Evolutionary conservation across 208 protist species (phyloP).

Genomic region (Angomonas ambiguus): DNA sequence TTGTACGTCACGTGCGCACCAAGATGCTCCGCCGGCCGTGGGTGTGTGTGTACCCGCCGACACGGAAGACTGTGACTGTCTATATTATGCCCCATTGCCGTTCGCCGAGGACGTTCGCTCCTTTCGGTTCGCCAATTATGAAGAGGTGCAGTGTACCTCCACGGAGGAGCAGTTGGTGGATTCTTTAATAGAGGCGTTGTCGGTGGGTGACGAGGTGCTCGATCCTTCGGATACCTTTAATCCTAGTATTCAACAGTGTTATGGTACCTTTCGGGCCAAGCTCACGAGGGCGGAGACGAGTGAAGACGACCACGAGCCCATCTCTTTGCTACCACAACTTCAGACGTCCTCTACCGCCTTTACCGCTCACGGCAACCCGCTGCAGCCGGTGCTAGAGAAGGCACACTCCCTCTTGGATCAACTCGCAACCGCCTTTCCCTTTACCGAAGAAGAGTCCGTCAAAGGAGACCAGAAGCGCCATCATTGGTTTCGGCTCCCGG

Average conservation of each 20-base stretch:
- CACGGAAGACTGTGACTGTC: constrained; percentile 22
- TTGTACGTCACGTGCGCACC: constrained; percentile 81
- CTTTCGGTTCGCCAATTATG: constrained; percentile 60
- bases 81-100: constrained; percentile 75
- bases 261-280: constrained; percentile 36
- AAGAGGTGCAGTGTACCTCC: constrained; percentile 22
- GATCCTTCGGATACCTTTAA: constrained; percentile 79
- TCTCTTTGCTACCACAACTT: constrained; percentile 26
- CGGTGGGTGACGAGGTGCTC: constrained; percentile 45
- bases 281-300: not conserved
- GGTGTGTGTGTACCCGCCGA: constrained; percentile 46
- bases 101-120: constrained; percentile 82
- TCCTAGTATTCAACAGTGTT: constrained; percentile 82
- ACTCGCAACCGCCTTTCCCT: constrained; percentile 44
- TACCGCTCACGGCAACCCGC: constrained; percentile 23
- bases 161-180: constrained; percentile 65
- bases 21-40: constrained; percentile 45
- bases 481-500: constrained; percentile 21
- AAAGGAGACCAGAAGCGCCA: not conserved
- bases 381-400: constrained; percentile 15
- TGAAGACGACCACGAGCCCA: constrained; percentile 12
- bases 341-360: constrained; percentile 36
- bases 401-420: constrained; percentile 22
- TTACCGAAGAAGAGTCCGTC: constrained; percentile 16
- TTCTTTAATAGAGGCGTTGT: constrained; percentile 69